phyloP scores from a whole-genome alignment of 176 grass and related monocot genomes.

The Lolium multiflorum region DNA sequence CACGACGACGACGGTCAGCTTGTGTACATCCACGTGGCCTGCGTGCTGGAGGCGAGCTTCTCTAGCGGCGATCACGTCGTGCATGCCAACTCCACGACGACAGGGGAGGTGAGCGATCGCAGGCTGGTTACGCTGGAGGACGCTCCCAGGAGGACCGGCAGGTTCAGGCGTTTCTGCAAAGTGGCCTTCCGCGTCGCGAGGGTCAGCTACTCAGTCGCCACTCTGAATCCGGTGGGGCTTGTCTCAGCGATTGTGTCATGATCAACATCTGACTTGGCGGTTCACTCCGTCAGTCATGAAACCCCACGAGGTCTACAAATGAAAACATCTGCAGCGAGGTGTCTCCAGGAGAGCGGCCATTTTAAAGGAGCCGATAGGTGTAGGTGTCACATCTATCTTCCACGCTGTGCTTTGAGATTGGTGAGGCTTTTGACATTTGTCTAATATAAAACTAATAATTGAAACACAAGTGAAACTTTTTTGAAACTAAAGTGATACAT shows the following conservation, averaged over 20 bases:
- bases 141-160: background rate
- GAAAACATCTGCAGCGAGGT: too few species aligned
- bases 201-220: background rate
- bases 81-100: background rate
- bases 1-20: background rate
- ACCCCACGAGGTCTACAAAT: background rate
- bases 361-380: too few species aligned
- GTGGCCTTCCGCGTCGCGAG: background rate
- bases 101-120: background rate
- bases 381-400: too few species aligned
- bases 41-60: background rate
- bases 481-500: too few species aligned
- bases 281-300: background rate
- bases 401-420: too few species aligned
- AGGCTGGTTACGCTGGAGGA: background rate
- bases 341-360: too few species aligned
- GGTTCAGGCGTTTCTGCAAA: slow-evolving; percentile 12
- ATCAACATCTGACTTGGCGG: background rate
- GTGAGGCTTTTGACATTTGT: too few species aligned
- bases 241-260: background rate
- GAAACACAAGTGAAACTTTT: too few species aligned
- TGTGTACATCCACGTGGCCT: background rate
- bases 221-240: background rate
- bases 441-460: too few species aligned
- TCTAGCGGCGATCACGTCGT: background rate